Conservation (phyloP, 1,284 basidiomycete species). For the Moniliella sp. region DNA sequence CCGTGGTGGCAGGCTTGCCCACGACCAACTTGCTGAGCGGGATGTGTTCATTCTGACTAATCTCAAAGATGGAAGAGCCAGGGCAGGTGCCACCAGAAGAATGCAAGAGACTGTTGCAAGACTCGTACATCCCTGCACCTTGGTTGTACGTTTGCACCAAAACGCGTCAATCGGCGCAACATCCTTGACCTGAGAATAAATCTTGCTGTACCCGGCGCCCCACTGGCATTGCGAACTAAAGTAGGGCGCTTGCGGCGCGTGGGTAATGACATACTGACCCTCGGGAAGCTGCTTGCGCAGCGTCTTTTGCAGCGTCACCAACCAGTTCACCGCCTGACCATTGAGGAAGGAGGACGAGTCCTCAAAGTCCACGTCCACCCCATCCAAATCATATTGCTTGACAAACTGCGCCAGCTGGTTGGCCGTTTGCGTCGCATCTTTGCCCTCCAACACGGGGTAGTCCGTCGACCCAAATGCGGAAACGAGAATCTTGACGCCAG, state of each 20-base stretch:
- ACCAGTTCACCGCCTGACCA: slow-evolving; percentile 6
- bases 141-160: not conserved
- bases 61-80: not conserved
- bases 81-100: not conserved
- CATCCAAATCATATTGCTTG: slow-evolving; percentile 37
- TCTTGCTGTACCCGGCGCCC: not conserved
- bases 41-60: not conserved
- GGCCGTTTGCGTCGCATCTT: slow-evolving; percentile 2
- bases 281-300: slow-evolving; percentile 35
- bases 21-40: not conserved
- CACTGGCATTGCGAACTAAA: too few species aligned
- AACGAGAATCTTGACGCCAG: slow-evolving; percentile 35
- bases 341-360: slow-evolving; percentile 31
- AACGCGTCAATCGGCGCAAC: not conserved
- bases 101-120: not conserved
- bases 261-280: slow-evolving; percentile 29
- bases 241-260: slow-evolving; percentile 23
- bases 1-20: not conserved
- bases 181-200: not conserved
- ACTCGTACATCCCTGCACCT: not conserved
- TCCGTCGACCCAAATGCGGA: slow-evolving; percentile 39
- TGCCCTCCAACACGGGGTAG: slow-evolving; percentile 36
- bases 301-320: slow-evolving; percentile 36
- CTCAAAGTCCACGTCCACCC: slow-evolving; percentile 45
- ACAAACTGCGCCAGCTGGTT: slow-evolving; percentile 3